Evolutionary conservation across 331 rosid genomes (phyloP).

Genomic region (Telfairia occidentalis): DNA sequence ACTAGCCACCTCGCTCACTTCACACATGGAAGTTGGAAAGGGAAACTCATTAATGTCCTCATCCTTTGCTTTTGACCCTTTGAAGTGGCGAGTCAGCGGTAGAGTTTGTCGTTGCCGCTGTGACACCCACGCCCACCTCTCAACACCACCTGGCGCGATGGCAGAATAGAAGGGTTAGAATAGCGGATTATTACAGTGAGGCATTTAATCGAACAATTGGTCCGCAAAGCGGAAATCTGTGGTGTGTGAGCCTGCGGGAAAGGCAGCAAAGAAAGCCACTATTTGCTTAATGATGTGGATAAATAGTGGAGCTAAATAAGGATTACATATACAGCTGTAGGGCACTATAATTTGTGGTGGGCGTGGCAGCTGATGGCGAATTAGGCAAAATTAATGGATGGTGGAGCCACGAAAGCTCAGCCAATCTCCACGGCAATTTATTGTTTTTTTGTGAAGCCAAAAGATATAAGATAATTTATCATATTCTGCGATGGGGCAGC

Average conservation of each 20-base stretch:
- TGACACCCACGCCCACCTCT: too few relatives aligned
- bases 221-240: not conserved
- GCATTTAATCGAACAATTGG: not conserved
- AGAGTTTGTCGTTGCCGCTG: not conserved
- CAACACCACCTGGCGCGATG: not conserved
- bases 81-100: not conserved
- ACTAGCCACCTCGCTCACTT: not conserved
- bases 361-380: not conserved
- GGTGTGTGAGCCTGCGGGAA: not conserved
- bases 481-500: not conserved
- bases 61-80: not conserved
- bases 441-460: not conserved
- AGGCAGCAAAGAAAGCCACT: not conserved
- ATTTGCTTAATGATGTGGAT: not conserved
- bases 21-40: constrained; percentile 2
- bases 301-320: not conserved
- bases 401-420: constrained; percentile 3
- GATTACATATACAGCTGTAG: constrained; percentile 5
- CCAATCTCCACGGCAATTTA: not conserved
- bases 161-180: not conserved
- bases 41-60: not conserved
- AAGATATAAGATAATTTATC: not conserved
- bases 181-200: not conserved
- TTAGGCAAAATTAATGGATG: constrained; percentile 3
- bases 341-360: constrained; percentile 1